phyloP scores from a whole-genome alignment of 805 yeast genomes.

The Hemisphaericaspora nanyangensis region DNA sequence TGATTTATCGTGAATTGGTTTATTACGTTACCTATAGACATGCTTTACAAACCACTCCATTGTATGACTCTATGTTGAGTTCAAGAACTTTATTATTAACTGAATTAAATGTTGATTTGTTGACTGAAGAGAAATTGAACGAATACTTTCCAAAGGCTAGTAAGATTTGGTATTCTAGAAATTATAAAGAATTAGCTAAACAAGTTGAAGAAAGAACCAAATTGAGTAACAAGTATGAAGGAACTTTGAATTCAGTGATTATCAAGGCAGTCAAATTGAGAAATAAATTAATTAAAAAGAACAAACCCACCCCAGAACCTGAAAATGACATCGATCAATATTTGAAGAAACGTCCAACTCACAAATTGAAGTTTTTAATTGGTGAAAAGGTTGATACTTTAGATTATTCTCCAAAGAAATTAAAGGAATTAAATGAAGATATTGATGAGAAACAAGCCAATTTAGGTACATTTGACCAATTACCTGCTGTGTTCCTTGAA shows the following conservation, averaged over 20 bases:
- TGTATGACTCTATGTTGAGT: constrained; percentile 63
- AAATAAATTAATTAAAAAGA: constrained; percentile 55
- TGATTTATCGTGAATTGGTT: constrained; percentile 70
- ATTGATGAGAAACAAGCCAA: constrained; percentile 56
- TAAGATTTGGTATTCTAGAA: constrained; percentile 61
- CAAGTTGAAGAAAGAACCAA: constrained; percentile 61
- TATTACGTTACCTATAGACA: constrained; percentile 72
- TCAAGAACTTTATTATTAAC: constrained; percentile 72
- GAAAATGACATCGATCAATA: constrained; percentile 57
- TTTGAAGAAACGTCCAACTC: constrained; percentile 83
- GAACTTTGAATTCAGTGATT: constrained; percentile 56
- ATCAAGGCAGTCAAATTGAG: constrained; percentile 56
- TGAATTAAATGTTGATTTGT: constrained; percentile 51
- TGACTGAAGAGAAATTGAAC: constrained; percentile 48
- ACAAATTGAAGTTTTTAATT: constrained; percentile 62
- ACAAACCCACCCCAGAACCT: constrained; percentile 51
- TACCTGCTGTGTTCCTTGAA: constrained; percentile 73
- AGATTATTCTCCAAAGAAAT: constrained; percentile 60
- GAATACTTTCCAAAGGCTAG: constrained; percentile 61
- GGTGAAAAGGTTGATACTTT: constrained; percentile 87
- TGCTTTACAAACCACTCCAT: constrained; percentile 67
- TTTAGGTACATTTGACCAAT: constrained; percentile 47
- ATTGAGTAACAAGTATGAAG: constrained; percentile 58
- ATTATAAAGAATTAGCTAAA: constrained; percentile 53
- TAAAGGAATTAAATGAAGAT: constrained; percentile 66